Base-by-base conservation (phyloP, 148 eudicot species). In the Amaranthus hypochondriacus region DNA sequence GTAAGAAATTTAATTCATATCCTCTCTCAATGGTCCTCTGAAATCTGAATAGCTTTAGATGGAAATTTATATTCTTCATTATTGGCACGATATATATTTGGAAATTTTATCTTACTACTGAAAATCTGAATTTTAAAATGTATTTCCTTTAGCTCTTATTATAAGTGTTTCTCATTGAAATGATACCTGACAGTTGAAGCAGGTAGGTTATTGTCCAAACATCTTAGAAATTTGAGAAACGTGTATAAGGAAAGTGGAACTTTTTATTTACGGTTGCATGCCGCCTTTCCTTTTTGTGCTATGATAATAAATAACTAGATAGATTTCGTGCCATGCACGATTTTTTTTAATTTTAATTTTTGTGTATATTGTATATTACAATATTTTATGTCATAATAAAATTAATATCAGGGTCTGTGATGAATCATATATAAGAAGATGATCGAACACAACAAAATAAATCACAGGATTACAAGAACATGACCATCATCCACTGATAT, bases 41-140 rank as follows among this genome's bases (percentile, higher is more conserved):
- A 7, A 50, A 68, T 61, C 9, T 15, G 48, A 7, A 50, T 73
- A 68, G 75, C 28, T 21, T 12, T 58, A 75, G 71, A 28, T 28
- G 18, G 56, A 12, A 13, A 56, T 18, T n/a, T 4, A 43, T 4
- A 4, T 54, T 52, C 6, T 48, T 44, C 28, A 15, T 28, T 28
- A 28, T 28, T 28, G 39, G 39, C 39, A 28, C 39, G 10, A 54
- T 46, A 61, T 10, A 4, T 28, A 48, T 66, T 56, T 11, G 10
- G 3, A 28, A 65, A 18, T 46, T 14, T 78, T 7, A 53, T 46
- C 43, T 6, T 56, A 6, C 56, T 9, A 52, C 70, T 47, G 12
- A 5, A 6, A n/a, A 44, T 13, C 48, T 56, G 18, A 55, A 71
- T n/a, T 18, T 58, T 48, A 11, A 10, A 9, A 51, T 67, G 56